A percentile compares a stretch with the other conserved stretches of the same genome.
Evolutionary conservation across 768 basidiomycete species (phyloP).

Genomic region (Mrakia blollopis): DNA sequence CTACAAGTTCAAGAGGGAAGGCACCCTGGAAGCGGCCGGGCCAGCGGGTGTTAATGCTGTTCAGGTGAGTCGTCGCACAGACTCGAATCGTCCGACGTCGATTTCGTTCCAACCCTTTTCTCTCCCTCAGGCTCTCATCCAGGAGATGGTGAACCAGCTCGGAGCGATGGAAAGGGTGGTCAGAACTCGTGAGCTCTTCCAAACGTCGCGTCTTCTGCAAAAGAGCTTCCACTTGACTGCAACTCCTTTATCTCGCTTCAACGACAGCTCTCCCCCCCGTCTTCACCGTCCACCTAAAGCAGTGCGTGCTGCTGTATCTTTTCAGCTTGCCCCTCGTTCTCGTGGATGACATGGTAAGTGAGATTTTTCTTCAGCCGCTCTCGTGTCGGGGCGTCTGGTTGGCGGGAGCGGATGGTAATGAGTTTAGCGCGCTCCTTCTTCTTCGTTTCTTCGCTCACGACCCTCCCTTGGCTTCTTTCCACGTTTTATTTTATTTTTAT

Average conservation of each 20-base stretch:
- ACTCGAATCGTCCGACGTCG: conserved; percentile 21
- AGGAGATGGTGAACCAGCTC: conserved; percentile 78
- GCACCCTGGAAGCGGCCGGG: conserved; percentile 61
- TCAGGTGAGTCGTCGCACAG: conserved; percentile 51
- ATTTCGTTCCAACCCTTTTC: background rate
- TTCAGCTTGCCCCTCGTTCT: conserved; percentile 85
- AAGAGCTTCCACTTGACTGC: background rate
- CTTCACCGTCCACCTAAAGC: conserved; percentile 57
- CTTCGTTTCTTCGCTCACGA: background rate
- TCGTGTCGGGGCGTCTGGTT: too few species aligned
- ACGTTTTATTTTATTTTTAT: background rate
- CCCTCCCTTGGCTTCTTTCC: background rate
- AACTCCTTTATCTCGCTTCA: background rate
- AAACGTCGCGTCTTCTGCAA: background rate
- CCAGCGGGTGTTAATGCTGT: conserved; percentile 19
- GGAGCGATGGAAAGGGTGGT: conserved; percentile 79
- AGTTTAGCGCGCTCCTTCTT: conserved; percentile 30
- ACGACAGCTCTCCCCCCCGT: background rate
- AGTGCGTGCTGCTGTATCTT: conserved; percentile 89
- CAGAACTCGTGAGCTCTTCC: conserved; percentile 39
- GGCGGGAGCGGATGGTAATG: too few species aligned
- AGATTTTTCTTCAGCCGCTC: too few species aligned
- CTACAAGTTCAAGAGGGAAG: conserved; percentile 71
- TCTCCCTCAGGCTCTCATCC: conserved; percentile 60
- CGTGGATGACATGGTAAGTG: conserved; percentile 64